Percentiles rank a stretch among this genome's conserved stretches.
Conservation (phyloP, 371 early-diverging fungal genomes). For the Furculomyces boomerangus region DNA sequence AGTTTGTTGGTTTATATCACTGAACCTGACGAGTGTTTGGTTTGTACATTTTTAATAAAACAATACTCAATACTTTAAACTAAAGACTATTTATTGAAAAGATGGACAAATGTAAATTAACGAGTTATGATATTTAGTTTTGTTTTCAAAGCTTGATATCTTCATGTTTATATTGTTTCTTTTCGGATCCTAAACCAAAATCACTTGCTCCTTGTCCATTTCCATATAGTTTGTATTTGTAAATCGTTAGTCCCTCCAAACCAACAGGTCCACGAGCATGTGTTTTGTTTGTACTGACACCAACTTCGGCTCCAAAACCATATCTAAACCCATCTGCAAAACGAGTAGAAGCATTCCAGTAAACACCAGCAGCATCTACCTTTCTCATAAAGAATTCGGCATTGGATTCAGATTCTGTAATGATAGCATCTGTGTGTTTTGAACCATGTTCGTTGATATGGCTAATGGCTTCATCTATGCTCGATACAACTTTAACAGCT, state of each 20-base stretch:
- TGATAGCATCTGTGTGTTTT: constrained; percentile 86
- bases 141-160: too few species aligned
- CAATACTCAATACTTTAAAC: too few species aligned
- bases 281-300: constrained; percentile 92
- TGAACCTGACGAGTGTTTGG: too few species aligned
- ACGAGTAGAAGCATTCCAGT: constrained; percentile 89
- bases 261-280: constrained; percentile 97
- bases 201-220: constrained; percentile 66
- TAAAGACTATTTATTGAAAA: too few species aligned
- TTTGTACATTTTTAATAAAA: too few species aligned
- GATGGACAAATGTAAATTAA: too few species aligned
- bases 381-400: constrained; percentile 73
- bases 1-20: too few species aligned
- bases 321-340: constrained; percentile 97
- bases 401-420: constrained; percentile 50
- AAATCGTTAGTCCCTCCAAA: constrained; percentile 86
- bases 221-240: constrained; percentile 84
- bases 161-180: constrained; percentile 53
- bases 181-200: constrained; percentile 50
- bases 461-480: constrained; percentile 59
- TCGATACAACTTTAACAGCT: constrained; percentile 59
- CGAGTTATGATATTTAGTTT: too few species aligned
- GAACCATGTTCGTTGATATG: constrained; percentile 87
- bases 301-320: constrained; percentile 94
- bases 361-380: constrained; percentile 94